A percentile compares a stretch with the other conserved stretches of the same genome.
phyloP scores from a whole-genome alignment of 192 early-diverging fungal genomes.

The Coemansia sp. region DNA sequence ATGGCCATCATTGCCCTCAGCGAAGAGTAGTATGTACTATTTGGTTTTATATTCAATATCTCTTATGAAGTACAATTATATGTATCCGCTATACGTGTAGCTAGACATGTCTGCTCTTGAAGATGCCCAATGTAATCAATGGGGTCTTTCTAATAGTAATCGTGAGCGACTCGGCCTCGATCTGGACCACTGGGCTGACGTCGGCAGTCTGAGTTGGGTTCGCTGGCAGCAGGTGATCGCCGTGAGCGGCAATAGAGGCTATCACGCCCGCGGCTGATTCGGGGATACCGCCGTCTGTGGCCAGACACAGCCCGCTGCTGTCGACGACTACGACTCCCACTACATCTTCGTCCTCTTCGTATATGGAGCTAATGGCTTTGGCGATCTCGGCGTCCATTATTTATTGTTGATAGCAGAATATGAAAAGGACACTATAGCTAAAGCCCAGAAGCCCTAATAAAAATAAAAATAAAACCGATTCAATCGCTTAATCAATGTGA shows the following conservation, averaged over 20 bases:
- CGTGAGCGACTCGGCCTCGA: conserved; percentile 40
- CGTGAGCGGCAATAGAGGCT: conserved; percentile 35
- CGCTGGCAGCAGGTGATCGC: conserved; percentile 21
- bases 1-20: conserved; percentile 78
- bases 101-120: conserved; percentile 11
- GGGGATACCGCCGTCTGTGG: conserved; percentile 29
- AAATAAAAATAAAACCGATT: not conserved
- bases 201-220: not conserved
- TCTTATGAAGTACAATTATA: not conserved
- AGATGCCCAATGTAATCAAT: conserved; percentile 35
- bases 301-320: conserved; percentile 49
- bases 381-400: conserved; percentile 45
- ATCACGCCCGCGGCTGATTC: conserved; percentile 49
- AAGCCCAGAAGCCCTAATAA: not conserved
- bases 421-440: not conserved
- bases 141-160: conserved; percentile 29
- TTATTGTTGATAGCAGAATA: not conserved
- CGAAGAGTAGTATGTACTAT: conserved; percentile 52
- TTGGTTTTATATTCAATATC: not conserved
- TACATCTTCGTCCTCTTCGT: conserved; percentile 31
- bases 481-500: not conserved
- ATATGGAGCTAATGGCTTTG: conserved; percentile 29
- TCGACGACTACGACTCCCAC: conserved; percentile 43
- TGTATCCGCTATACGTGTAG: not conserved
- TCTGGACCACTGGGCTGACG: conserved; percentile 34